Percentiles rank a stretch among this genome's conserved stretches.
Conservation (phyloP, 768 basidiomycete genomes). For the Auricularia auricula-judae region DNA sequence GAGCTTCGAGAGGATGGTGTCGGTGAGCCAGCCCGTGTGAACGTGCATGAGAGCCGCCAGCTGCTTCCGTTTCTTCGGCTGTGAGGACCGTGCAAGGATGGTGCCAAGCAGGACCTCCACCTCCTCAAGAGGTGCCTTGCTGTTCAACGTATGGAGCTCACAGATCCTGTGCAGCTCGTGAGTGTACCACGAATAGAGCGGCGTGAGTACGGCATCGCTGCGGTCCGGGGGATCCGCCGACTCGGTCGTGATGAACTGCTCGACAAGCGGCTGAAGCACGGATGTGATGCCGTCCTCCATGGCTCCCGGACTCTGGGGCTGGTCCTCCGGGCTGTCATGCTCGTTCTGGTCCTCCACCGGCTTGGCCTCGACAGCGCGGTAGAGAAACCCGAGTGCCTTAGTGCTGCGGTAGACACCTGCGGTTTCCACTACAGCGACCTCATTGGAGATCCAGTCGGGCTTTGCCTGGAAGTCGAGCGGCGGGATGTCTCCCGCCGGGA, state of each 20-base stretch:
- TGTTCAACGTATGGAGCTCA: slow-evolving; percentile 49
- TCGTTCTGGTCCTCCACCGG: not conserved
- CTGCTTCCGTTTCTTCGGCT: slow-evolving; percentile 48
- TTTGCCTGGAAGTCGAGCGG: slow-evolving; percentile 36
- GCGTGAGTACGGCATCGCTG: not conserved
- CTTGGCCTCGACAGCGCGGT: slow-evolving; percentile 1
- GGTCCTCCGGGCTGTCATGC: too few relatives aligned
- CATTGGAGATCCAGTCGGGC: slow-evolving; percentile 69
- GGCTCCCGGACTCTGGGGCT: slow-evolving; percentile 17
- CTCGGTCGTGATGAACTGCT: not conserved
- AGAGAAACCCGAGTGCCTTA: slow-evolving; percentile 8
- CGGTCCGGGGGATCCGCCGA: not conserved
- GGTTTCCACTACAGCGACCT: slow-evolving; percentile 24
- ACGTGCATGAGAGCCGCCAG: slow-evolving; percentile 52
- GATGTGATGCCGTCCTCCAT: not conserved
- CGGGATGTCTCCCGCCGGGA: slow-evolving; percentile 3
- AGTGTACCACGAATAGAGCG: slow-evolving; percentile 40
- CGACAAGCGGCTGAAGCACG: not conserved
- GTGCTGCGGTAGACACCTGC: not conserved
- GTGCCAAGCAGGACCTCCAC: slow-evolving; percentile 70
- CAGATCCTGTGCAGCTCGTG: slow-evolving; percentile 65
- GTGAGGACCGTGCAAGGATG: slow-evolving; percentile 58
- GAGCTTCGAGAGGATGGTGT: slow-evolving; percentile 34
- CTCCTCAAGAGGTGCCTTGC: slow-evolving; percentile 45
- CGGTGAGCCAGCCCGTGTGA: slow-evolving; percentile 41